Conservation (phyloP, 208 protist genomes). For the Acanthamoeba castellanii region DNA sequence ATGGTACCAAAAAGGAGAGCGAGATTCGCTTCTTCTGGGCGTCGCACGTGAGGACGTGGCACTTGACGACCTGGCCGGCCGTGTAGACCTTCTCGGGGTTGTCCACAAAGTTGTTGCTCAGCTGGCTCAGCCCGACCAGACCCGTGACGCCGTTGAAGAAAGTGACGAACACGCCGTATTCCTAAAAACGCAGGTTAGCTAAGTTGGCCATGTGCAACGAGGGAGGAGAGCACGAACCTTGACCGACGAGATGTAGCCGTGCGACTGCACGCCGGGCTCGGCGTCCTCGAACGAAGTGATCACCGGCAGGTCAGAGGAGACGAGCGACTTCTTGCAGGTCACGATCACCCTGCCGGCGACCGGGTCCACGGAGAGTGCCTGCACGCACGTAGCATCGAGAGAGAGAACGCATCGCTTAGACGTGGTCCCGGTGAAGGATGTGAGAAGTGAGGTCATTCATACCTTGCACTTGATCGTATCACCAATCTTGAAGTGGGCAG, state of each 20-base stretch:
- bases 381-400: background rate
- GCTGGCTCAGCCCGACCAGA: slow-evolving; percentile 24
- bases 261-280: slow-evolving; percentile 31
- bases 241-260: slow-evolving; percentile 63
- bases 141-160: slow-evolving; percentile 74
- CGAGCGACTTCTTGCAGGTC: slow-evolving; percentile 60
- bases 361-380: slow-evolving; percentile 9
- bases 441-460: background rate
- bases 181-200: background rate
- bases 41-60: slow-evolving; percentile 59
- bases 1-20: slow-evolving; percentile 60
- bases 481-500: slow-evolving; percentile 39
- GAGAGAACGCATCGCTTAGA: background rate
- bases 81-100: slow-evolving; percentile 33
- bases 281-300: slow-evolving; percentile 68
- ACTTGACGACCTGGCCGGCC: slow-evolving; percentile 66
- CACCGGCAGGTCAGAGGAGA: slow-evolving; percentile 63
- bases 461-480: slow-evolving; percentile 57
- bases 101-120: slow-evolving; percentile 49
- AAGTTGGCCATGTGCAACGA: background rate
- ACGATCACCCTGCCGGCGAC: slow-evolving; percentile 24
- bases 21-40: slow-evolving; percentile 50
- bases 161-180: slow-evolving; percentile 68
- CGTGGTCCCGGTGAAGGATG: too few species aligned
- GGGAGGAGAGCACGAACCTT: background rate